Conservation (phyloP, 164 flowering plant genomes). For the Liquidambar formosana region DNA sequence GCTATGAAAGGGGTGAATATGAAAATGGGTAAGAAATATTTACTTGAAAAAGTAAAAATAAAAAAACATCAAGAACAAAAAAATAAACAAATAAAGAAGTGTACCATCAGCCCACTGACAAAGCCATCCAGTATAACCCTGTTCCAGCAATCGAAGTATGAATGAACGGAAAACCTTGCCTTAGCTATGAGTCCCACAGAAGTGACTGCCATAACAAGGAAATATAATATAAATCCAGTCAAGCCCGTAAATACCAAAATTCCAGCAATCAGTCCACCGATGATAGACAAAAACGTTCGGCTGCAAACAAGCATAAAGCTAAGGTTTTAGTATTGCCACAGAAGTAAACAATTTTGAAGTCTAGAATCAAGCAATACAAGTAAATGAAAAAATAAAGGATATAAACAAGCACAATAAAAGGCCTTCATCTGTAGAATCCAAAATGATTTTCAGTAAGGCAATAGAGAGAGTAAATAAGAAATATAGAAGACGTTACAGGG, state of each 20-base stretch:
- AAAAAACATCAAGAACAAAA: neutral
- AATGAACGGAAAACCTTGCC: slow-evolving; percentile 69
- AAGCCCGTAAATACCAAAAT: slow-evolving; percentile 82
- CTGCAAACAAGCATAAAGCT: slow-evolving; percentile 42
- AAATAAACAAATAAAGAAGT: slow-evolving; percentile 7
- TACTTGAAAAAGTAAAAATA: neutral
- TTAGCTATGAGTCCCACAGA: slow-evolving; percentile 80
- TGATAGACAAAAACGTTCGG: slow-evolving; percentile 95
- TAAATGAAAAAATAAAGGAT: neutral
- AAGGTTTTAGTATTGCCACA: neutral
- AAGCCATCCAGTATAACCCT: slow-evolving; percentile 78
- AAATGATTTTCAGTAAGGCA: no score
- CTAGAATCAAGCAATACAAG: neutral
- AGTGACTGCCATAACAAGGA: slow-evolving; percentile 81
- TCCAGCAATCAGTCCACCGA: slow-evolving; percentile 96
- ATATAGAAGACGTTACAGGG: no score
- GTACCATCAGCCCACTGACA: slow-evolving; percentile 89
- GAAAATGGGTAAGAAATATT: neutral
- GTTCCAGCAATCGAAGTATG: slow-evolving; percentile 90
- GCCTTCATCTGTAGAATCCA: no score
- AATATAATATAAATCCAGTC: slow-evolving; percentile 82
- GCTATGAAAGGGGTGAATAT: neutral
- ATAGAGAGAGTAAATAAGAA: no score
- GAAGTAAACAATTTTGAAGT: neutral
- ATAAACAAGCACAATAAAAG: no score